Base-by-base conservation (phyloP, 2,329 filamentous ascomycete species). In the Trichoderma simmonsii region DNA sequence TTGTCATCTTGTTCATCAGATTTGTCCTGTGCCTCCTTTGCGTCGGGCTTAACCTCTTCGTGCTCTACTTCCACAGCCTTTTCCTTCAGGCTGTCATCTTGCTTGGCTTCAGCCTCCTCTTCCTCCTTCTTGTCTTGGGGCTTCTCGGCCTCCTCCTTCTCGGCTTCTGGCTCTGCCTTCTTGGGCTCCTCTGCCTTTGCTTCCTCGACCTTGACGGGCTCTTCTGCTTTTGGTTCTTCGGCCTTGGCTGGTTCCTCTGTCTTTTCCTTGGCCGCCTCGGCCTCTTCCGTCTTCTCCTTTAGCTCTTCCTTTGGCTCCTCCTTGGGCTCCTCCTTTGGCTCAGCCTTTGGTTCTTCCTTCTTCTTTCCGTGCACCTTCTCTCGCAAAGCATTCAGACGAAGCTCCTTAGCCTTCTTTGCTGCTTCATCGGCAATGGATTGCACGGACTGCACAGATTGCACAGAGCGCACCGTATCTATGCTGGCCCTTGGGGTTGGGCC, bases 351-450 rank as follows among this genome's bases (percentile, higher is more conserved):
- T 57, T 72, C 75, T 6, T 43, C 39, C 39, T 43, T 43, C 18
- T 67, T 74, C 60, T 61, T 73, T 65, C 86, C 86, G 74, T 88
- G 80, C 6, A 87, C 87, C 80, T 89, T 89, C 70, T 87, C 85
- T 69, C 86, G 83, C 73, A 89, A 79, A 76, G 79, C 83, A 74
- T 88, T 84, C 73, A 89, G 83, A 70, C 85, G 85, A 75, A 86
- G 82, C 75, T 90, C 85, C 81, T 91, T 91, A 64, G 89, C 89
- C 80, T 88, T 91, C 76, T 86, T 82, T 0, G 89, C 90, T 63
- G 87, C 90, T 79, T 94, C 91, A 76, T 93, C 86, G 56, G 88
- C 89, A 65, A 90, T 84, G 76, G 85, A 87, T 74, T 84, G 83
- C 63, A 54, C 48, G 5, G 48, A 54, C 48, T 54, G 48, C 48